These are phyloP conservation scores for Calocera viscosa DNA, from an alignment of 768 basidiomycete species.

Conservation along the genomic window DNA sequence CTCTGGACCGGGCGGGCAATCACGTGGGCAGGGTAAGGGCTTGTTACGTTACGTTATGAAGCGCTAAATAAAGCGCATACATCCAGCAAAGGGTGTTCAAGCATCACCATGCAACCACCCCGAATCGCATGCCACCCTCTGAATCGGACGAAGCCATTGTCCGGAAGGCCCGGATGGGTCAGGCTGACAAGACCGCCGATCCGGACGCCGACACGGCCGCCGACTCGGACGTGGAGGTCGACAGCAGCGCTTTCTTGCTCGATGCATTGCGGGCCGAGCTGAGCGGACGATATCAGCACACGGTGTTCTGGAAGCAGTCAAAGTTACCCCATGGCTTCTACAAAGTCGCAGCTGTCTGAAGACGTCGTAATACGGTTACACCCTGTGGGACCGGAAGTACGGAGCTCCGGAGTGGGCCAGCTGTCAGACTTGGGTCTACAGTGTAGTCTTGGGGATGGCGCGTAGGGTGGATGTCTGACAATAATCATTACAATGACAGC, in stretches of 20 bases:
- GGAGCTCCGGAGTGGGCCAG: no score
- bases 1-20: neutral
- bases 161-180: no score
- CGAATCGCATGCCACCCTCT: neutral
- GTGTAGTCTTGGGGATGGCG: no score
- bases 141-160: neutral
- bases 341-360: constrained; percentile 5
- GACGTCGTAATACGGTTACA: neutral
- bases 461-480: neutral
- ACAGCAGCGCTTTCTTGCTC: neutral
- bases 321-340: neutral
- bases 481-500: neutral
- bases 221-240: neutral
- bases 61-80: neutral
- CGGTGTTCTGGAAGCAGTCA: constrained; percentile 2
- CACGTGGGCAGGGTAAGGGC: neutral
- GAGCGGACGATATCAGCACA: neutral
- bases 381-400: neutral
- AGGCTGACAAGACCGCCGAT: neutral
- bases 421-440: no score
- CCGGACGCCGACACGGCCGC: neutral
- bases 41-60: neutral
- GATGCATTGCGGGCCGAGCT: neutral
- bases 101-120: neutral
- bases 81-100: neutral